These are phyloP conservation scores for Penicillium hesseltinei DNA, from an alignment of 2,329 filamentous ascomycete genomes.

Conservation along the genomic window DNA sequence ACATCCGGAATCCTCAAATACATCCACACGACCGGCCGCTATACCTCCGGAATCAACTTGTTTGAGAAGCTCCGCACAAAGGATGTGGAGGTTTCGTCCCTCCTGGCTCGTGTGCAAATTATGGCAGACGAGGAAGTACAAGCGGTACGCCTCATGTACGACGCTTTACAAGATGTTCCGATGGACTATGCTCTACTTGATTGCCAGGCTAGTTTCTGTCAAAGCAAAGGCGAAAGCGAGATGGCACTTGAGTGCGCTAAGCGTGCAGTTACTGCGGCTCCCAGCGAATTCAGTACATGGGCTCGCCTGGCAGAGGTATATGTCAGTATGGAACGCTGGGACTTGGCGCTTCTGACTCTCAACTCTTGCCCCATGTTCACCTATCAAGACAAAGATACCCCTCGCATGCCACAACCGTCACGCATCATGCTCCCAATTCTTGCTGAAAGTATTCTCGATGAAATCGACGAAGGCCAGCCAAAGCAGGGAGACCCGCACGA, in stretches of 20 bases:
- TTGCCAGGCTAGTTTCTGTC: conserved; percentile 86
- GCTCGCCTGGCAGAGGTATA: conserved; percentile 91
- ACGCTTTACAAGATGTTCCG: conserved; percentile 83
- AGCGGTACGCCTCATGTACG: conserved; percentile 81
- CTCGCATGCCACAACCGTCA: conserved; percentile 87
- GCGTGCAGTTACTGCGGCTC: conserved; percentile 88
- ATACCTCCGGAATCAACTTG: conserved; percentile 91
- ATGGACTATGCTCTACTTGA: conserved; percentile 99
- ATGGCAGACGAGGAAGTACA: conserved; percentile 98
- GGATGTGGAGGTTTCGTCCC: conserved; percentile 89
- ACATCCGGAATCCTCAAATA: conserved; percentile 92
- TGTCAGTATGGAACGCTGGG: conserved; percentile 91
- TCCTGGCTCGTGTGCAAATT: conserved; percentile 86
- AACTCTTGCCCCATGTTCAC: conserved; percentile 99
- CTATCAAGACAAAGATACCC: conserved; percentile 96
- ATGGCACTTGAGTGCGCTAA: conserved; percentile 93
- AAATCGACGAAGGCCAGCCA: conserved; percentile 85
- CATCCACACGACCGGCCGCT: conserved; percentile 91
- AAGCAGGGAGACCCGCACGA: conserved; percentile 73
- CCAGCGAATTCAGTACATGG: conserved; percentile 97
- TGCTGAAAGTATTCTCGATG: conserved; percentile 84
- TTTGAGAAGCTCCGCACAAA: conserved; percentile 92
- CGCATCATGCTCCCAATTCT: conserved; percentile 84
- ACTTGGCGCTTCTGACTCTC: conserved; percentile 87
- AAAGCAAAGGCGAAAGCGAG: conserved; percentile 80